Evolutionary conservation across 148 eudicot species (phyloP).

Genomic region (Silene latifolia): DNA sequence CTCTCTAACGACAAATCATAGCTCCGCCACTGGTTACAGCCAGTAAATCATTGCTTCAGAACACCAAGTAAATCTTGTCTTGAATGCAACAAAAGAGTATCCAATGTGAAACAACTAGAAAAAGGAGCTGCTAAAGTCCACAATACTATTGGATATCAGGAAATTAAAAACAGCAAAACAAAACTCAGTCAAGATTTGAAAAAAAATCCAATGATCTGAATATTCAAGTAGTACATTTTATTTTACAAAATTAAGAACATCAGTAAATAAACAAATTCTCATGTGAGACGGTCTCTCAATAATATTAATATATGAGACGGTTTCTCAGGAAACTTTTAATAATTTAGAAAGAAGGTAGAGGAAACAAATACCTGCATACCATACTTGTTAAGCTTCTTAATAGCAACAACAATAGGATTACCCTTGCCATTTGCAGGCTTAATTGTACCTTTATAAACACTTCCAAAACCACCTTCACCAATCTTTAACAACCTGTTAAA

Average conservation of each 20-base stretch:
- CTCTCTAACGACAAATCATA: no score
- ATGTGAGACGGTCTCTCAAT: no score
- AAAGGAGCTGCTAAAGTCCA: neutral
- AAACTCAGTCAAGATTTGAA: constrained; percentile 1
- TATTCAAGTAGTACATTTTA: neutral
- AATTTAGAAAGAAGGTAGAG: no score
- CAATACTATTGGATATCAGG: neutral
- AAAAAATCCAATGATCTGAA: neutral
- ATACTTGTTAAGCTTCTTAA: constrained; percentile 59
- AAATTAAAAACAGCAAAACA: neutral
- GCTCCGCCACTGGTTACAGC: no score
- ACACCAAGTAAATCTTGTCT: neutral
- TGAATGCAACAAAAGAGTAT: neutral
- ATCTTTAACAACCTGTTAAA: constrained; percentile 54
- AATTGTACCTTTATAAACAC: constrained; percentile 56
- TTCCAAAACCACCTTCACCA: constrained; percentile 73
- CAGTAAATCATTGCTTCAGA: neutral
- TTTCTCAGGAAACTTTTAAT: no score
- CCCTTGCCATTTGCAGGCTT: constrained; percentile 32
- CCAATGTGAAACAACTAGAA: neutral
- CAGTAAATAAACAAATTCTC: neutral
- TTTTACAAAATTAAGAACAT: neutral
- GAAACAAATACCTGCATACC: constrained; percentile 52
- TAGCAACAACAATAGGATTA: constrained; percentile 45
- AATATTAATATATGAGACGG: no score